Base-by-base conservation (phyloP, 2,329 filamentous ascomycete genomes). In the Arthrobotrys conoides region DNA sequence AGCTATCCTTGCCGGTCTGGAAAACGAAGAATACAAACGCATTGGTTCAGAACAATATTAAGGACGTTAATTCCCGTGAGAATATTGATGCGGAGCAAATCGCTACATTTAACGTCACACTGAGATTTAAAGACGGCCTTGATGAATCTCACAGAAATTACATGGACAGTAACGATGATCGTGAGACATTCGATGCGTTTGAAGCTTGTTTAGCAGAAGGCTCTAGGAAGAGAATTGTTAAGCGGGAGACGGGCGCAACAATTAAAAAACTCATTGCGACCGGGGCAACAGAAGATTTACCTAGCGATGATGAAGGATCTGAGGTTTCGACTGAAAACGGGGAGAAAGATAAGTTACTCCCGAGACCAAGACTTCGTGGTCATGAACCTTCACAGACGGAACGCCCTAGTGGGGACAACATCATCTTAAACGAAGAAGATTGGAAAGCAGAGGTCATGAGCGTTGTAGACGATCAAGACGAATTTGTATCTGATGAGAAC, bases 111-210 rank as follows among this genome's bases (percentile, higher is more conserved):
- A 89, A 90, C 41, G 97, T 98, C 87, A 87, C 88, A 1, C 93
- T 90, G 10, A 88, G 90, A 12, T 98, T 98, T 87, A 96, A 96
- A 80, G 91, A 94, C 0, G 95, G 95, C 14, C 97, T 93, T 61
- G 94, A 97, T 83, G 90, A 93, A 68, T 92, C 93, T 18, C 96
- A 98, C 83, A 88, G 93, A 80, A 88, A 87, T 0, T 97, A 97
- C 81, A 91, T 97, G 22, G 89, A 90, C 59, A 93, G 96, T 84
- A 97, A 97, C 82, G 91, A 97, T 83, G 91, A 92, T 0, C 91
- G 95, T 36, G 96, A 98, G 86, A 97, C 94, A 0, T 97, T 93
- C 80, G 95, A 98, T 85, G 92, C 92, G 0, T 98, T 94, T 93
- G 94, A 97, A 84, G 93, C 94, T 0, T 97, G 95, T 83, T 89